Evolutionary conservation across 2,329 filamentous ascomycete species (phyloP).

Genomic region (Paraconiothyrium sp.): DNA sequence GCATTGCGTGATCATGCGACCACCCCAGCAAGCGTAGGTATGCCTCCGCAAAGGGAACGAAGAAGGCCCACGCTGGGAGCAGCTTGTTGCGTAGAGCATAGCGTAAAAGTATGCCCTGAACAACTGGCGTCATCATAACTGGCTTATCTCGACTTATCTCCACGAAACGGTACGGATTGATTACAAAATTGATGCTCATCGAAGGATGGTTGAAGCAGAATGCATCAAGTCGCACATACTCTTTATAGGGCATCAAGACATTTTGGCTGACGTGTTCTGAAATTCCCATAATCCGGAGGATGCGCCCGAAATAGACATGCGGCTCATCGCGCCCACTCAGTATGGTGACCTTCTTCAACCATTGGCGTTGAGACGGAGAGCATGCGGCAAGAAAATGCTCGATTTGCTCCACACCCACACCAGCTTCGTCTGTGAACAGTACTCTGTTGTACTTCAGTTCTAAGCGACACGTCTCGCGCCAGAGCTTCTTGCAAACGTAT

Average conservation of each 20-base stretch:
- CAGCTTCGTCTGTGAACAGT: background rate
- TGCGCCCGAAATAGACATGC: no score
- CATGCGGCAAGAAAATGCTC: background rate
- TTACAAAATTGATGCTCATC: background rate
- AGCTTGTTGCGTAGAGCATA: no score
- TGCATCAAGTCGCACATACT: background rate
- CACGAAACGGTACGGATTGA: no score
- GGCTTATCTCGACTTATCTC: no score
- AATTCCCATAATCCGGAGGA: no score
- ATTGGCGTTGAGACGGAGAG: background rate
- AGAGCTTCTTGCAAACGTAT: slow-evolving; percentile 10
- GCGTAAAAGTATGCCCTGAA: no score
- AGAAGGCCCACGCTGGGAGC: no score
- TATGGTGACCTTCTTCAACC: background rate
- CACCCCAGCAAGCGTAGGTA: no score
- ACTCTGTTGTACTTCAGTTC: slow-evolving; percentile 3
- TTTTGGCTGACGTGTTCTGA: no score
- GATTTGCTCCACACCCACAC: background rate
- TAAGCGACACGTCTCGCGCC: background rate
- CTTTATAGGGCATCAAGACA: no score
- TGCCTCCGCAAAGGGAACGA: no score
- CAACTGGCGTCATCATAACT: no score
- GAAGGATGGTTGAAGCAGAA: background rate
- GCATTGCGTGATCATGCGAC: background rate
- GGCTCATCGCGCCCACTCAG: background rate